phyloP scores from a whole-genome alignment of 306 rosid species.

The Oemleria cerasiformis region DNA sequence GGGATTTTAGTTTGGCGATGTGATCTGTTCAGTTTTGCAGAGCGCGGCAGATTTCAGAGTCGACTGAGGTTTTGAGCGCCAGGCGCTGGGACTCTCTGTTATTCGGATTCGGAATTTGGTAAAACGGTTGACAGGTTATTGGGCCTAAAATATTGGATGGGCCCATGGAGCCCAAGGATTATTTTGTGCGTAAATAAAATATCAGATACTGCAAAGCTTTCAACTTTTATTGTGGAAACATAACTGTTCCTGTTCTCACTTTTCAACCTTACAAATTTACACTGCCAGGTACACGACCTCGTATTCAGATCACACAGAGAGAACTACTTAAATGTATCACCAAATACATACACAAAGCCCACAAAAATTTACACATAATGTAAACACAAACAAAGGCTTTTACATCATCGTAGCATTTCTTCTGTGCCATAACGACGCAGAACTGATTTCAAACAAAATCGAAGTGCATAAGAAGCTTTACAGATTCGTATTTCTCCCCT shows the following conservation, averaged over 20 bases:
- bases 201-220: not conserved
- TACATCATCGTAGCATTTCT: conserved; percentile 14
- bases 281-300: not conserved
- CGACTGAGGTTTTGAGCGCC: not conserved
- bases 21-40: not conserved
- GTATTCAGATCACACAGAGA: not conserved
- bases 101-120: not conserved
- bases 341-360: conserved; percentile 9
- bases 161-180: not conserved
- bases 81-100: too few relatives aligned
- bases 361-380: not conserved
- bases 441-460: conserved; percentile 43
- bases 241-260: not conserved
- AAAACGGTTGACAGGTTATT: not conserved
- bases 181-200: not conserved
- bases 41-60: conserved; percentile 12
- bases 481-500: conserved; percentile 71
- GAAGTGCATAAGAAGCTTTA: conserved; percentile 88
- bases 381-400: conserved; percentile 10
- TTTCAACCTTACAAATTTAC: conserved; percentile 3
- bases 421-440: not conserved
- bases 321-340: not conserved
- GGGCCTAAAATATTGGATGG: not conserved
- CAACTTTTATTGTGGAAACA: not conserved
- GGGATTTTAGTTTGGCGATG: not conserved